Conservation (phyloP, 164 flowering plant species). For the Nymphaea thermarum region DNA sequence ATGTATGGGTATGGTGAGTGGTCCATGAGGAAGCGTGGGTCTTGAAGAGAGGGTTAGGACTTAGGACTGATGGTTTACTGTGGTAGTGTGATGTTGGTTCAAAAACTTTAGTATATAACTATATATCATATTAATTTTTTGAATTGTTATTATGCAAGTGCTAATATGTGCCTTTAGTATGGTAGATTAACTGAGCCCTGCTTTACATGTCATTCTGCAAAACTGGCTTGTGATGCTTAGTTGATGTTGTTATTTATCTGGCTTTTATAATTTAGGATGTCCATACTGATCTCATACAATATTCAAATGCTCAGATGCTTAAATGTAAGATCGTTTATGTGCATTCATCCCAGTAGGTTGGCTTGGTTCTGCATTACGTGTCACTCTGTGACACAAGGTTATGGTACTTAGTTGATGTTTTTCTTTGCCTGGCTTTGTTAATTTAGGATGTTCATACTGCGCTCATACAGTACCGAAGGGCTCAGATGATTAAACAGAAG, state of each 20-base stretch:
- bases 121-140: no score
- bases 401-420: neutral
- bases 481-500: constrained; percentile 73
- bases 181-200: neutral
- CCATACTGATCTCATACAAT: constrained; percentile 89
- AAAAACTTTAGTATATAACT: no score
- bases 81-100: neutral
- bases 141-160: neutral
- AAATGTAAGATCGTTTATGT: constrained; percentile 50
- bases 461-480: constrained; percentile 81
- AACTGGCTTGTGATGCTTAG: neutral
- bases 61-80: neutral
- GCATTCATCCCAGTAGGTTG: neutral
- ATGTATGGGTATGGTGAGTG: no score
- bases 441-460: constrained; percentile 90
- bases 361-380: neutral
- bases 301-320: constrained; percentile 78
- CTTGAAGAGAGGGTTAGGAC: no score
- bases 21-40: no score
- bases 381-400: neutral
- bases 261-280: constrained; percentile 47
- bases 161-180: neutral
- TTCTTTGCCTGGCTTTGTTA: neutral
- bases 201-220: neutral
- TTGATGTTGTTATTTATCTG: neutral